Base-by-base conservation (phyloP, 2,329 filamentous ascomycete genomes). In the Cordyceps javanica region DNA sequence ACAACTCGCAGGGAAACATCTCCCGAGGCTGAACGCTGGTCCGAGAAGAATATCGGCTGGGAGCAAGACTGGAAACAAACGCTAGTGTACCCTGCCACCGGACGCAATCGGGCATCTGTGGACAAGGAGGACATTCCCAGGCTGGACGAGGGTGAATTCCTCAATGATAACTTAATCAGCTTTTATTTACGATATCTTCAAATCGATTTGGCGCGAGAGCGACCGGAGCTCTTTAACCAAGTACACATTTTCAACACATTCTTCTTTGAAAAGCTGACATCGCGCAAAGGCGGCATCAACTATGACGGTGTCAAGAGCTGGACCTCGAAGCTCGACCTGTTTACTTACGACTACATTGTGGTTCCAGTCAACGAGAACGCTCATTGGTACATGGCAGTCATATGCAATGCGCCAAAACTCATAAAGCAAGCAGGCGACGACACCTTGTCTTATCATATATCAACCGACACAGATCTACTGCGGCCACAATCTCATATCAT, bases 301-400 rank as follows among this genome's bases (percentile, higher is more conserved):
- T 97, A 96, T 67, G 83, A 89, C 26, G 88, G 85, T 5, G 92
- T 99, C 57, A 85, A 88, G 69, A 82, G 85, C 44, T 99, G 94
- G 94, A 97, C 94, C 0, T 80, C 88, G 34, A 90, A 86, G 64
- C 80, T 93, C 23, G 90, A 99, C 67, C 73, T 99, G 9, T 90
- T 97, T 66, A 81, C 79, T 6, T 91, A 90, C 64, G 90, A 96
- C 68, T 97, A 92, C 69, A 86, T 97, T 59, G 80, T 97, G 11
- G 88, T 99, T 7, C 94, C 94, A 0, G 90, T 99, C 69, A 95
- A 96, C 65, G 89, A 97, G 68, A 78, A 84, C 63, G 74, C 78
- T 1, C 94, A 99, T 71, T 99, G 95, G 94, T 97, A 94, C 72
- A 77, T 97, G 62, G 91, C 91, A 14, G 93, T 99, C 57, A 93